Base-by-base conservation (phyloP, 495 filamentous ascomycete species). In the Bombardia bombarda region DNA sequence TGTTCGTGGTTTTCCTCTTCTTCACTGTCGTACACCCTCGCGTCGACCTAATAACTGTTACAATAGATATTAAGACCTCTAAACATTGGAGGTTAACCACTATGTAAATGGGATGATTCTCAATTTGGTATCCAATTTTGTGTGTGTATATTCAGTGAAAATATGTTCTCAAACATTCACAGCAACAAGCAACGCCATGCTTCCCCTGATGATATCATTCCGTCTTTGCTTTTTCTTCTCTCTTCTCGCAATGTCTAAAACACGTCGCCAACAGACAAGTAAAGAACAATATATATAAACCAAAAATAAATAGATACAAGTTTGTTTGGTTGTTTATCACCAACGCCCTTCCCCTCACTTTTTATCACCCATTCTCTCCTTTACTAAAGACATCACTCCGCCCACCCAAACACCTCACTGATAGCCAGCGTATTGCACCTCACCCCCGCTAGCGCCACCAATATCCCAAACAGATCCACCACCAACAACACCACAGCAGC, bases 401-500 rank as follows among this genome's bases (percentile, higher is more conserved):
- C 65, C 77, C 82, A 93, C 25, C 93, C 90, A 75, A 97, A 98
- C 9, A 96, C 78, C 53, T 94, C 87, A 4, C 77, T 78, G 20
- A 96, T 80, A 55, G 87, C 88, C 34, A 83, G 45, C 3, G 76
- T 78, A 56, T 84, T 94, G 52, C 68, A 78, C 45, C 88, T 68
- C 23, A 87, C 74, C 5, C 83, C 92, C 13, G 74, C 65, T 38
- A 95, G 56, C 34, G 75, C 75, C 14, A 95, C 72, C 16, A 81
- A 22, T 12, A 86, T 71, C 2, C 77, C 72, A 17, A 94, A 72
- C 1, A 92, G 42, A 51, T 97, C 92, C 10, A 92, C 80, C 12
- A 87, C 73, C 16, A 87, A 51, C 40, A 96, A 49, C 26, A 83
- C 78, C 1, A 69, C 68, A 0, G 84, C 84, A 2, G 84, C 87